Conservation (phyloP, 1,139 yeast genomes). For the Scheffersomyces stambukii region DNA sequence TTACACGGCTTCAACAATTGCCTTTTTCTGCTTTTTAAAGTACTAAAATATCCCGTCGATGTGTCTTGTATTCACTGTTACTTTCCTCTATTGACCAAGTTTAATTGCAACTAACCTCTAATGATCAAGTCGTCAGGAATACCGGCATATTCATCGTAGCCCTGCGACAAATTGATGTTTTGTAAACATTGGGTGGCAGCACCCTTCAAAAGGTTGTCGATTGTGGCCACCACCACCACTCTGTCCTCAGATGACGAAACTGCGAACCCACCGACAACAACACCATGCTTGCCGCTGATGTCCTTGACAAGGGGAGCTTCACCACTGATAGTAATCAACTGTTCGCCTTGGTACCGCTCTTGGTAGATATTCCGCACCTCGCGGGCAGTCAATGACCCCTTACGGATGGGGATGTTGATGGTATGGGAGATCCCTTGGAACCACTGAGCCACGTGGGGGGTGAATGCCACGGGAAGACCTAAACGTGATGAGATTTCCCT, state of each 20-base stretch:
- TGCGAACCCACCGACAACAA: constrained; percentile 92
- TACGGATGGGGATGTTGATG: constrained; percentile 79
- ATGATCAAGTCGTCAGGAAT: constrained; percentile 63
- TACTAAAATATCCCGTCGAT: too few relatives aligned
- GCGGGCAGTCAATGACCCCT: constrained; percentile 66
- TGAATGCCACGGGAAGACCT: constrained; percentile 77
- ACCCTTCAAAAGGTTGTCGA: constrained; percentile 93
- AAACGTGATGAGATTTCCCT: constrained; percentile 81
- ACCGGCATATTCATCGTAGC: constrained; percentile 92
- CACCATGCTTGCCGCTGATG: constrained; percentile 91
- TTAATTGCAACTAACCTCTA: too few relatives aligned
- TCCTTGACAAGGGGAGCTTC: constrained; percentile 92
- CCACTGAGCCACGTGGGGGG: constrained; percentile 99
- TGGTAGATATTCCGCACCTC: constrained; percentile 83
- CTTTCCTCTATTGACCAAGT: too few relatives aligned
- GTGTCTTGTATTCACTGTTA: too few relatives aligned
- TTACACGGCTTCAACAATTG: too few relatives aligned
- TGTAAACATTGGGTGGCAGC: constrained; percentile 98
- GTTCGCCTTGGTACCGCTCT: constrained; percentile 85
- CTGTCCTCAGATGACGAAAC: constrained; percentile 85
- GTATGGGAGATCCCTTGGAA: constrained; percentile 97
- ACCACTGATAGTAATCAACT: constrained; percentile 76
- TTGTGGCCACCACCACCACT: constrained; percentile 90
- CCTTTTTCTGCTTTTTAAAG: too few relatives aligned
- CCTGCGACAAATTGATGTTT: constrained; percentile 84